Conservation (phyloP, 352 stramenopile species). For the Phytophthora macrochlamydospora region DNA sequence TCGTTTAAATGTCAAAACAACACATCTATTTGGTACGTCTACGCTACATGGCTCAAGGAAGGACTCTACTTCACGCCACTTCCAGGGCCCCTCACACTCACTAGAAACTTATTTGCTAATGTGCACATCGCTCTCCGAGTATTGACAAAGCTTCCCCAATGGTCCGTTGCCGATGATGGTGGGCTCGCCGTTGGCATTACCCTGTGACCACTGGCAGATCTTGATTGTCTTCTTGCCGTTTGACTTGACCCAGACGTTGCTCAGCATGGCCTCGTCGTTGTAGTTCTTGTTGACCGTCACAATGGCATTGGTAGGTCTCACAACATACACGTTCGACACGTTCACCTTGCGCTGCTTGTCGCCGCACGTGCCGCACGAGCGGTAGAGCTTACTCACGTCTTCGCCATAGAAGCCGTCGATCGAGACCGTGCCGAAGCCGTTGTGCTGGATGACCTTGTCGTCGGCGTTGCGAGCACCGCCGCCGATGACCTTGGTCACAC, state of each 20-base stretch:
- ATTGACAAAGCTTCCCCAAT: conserved; percentile 9
- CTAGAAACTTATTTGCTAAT: no score
- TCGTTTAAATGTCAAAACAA: no score
- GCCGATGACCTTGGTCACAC: conserved; percentile 32
- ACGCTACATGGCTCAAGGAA: no score
- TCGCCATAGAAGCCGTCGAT: neutral
- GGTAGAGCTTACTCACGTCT: no score
- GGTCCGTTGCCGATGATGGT: conserved; percentile 33
- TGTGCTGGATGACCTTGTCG: no score
- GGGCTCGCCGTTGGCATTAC: conserved; percentile 21
- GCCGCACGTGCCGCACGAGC: no score
- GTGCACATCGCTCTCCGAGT: no score
- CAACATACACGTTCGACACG: conserved; percentile 40
- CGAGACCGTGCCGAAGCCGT: neutral
- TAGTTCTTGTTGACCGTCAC: conserved; percentile 53
- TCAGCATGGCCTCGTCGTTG: conserved; percentile 35
- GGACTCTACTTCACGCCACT: no score
- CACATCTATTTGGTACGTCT: no score
- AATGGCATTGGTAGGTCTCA: conserved; percentile 28
- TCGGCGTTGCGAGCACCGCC: conserved; percentile 42
- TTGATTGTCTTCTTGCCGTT: conserved; percentile 14
- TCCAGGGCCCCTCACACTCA: no score
- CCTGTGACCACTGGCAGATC: conserved; percentile 31
- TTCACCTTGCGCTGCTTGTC: conserved; percentile 20
- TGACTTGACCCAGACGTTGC: conserved; percentile 33